phyloP scores from a whole-genome alignment of 108 stramenopile genomes.

The Pseudonitzschia pungens region DNA sequence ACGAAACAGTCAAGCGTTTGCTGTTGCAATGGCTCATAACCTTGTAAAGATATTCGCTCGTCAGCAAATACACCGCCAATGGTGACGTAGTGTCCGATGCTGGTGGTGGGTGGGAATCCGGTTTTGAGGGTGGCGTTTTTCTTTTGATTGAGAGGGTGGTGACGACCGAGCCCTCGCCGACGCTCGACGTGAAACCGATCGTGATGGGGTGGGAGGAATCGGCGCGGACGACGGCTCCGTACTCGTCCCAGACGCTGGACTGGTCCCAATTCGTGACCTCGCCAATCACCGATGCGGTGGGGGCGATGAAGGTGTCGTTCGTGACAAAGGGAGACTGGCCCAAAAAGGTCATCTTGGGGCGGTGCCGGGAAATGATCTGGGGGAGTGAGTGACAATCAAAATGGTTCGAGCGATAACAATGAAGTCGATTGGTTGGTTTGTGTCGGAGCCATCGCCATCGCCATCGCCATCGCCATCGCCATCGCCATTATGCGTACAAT shows the following conservation, averaged over 20 bases:
- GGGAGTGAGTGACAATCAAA: no score
- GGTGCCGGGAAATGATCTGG: conserved; percentile 87
- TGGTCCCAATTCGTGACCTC: conserved; percentile 94
- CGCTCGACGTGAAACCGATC: conserved; percentile 80
- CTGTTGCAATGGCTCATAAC: no score
- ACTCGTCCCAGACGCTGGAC: conserved; percentile 96
- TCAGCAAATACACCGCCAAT: conserved; percentile 81
- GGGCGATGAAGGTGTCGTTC: conserved; percentile 95
- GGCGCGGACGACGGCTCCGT: conserved; percentile 94
- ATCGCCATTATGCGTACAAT: no score
- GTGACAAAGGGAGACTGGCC: conserved; percentile 77
- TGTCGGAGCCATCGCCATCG: no score
- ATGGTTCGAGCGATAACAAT: no score
- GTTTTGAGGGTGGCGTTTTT: conserved; percentile 56
- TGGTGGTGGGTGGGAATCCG: conserved; percentile 81
- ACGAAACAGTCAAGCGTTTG: no score
- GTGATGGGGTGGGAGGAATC: conserved; percentile 81
- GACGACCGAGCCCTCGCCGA: conserved; percentile 91
- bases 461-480: no score
- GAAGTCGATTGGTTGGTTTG: no score
- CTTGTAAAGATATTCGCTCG: no score
- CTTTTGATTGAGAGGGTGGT: conserved; percentile 71
- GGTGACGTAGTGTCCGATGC: conserved; percentile 85
- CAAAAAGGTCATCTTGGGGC: conserved; percentile 79
- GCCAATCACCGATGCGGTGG: conserved; percentile 95